phyloP scores from a whole-genome alignment of 768 basidiomycete species.

The Amyloporia xantha region DNA sequence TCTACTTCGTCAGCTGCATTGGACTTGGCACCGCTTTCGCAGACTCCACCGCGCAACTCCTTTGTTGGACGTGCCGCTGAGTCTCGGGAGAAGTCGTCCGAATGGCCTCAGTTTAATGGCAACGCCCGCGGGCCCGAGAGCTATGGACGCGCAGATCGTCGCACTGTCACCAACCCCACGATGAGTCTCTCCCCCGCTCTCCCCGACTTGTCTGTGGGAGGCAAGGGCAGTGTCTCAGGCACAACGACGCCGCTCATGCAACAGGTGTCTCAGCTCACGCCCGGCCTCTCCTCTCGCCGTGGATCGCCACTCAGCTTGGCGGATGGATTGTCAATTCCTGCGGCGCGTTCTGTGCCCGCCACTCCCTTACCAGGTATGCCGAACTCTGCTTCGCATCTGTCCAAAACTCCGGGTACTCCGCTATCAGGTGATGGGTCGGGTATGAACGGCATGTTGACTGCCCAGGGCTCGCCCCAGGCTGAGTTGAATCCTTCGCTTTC shows the following conservation, averaged over 20 bases:
- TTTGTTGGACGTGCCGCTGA: constrained; percentile 50
- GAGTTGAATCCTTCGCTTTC: constrained; percentile 74
- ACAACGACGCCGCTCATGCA: constrained; percentile 58
- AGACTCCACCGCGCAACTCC: constrained; percentile 64
- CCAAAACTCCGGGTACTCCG: constrained; percentile 66
- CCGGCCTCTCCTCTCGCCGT: constrained; percentile 54
- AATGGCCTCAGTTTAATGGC: constrained; percentile 89
- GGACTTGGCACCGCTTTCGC: constrained; percentile 86
- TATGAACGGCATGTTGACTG: constrained; percentile 56
- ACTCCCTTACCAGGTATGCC: constrained; percentile 62
- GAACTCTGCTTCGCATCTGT: constrained; percentile 38
- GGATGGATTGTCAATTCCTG: constrained; percentile 51
- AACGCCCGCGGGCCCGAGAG: constrained; percentile 57
- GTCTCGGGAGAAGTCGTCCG: constrained; percentile 67
- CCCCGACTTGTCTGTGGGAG: constrained; percentile 37
- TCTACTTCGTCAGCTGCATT: constrained; percentile 88
- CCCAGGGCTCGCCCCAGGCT: constrained; percentile 35
- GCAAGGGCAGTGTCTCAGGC: constrained; percentile 44
- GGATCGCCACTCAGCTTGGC: constrained; percentile 65
- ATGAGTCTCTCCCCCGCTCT: constrained; percentile 53
- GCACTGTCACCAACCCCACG: constrained; percentile 69
- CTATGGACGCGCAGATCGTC: constrained; percentile 51
- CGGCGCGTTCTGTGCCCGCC: constrained; percentile 77
- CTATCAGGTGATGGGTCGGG: constrained; percentile 42
- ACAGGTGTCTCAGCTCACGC: constrained; percentile 47